phyloP scores from a whole-genome alignment of 2,329 filamentous ascomycete genomes.

The Fusarium humuli region DNA sequence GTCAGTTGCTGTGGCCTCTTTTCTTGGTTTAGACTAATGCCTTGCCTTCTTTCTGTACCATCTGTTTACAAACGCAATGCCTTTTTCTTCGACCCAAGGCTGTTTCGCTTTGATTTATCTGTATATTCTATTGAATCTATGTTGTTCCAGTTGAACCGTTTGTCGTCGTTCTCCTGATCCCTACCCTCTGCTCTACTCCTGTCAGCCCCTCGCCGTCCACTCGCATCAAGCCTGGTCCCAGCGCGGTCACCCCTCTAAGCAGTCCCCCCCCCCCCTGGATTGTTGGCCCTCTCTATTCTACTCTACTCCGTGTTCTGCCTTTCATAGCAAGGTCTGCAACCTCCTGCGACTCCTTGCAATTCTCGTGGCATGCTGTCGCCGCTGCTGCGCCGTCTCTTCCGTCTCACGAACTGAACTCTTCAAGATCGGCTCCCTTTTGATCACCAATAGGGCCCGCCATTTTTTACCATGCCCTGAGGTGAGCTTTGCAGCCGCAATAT shows the following conservation, averaged over 20 bases:
- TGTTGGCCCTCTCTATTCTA: conserved; percentile 23
- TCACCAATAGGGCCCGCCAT: conserved; percentile 48
- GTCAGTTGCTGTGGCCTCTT: conserved; percentile 19
- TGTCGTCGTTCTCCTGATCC: conserved; percentile 16
- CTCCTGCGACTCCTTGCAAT: conserved; percentile 34
- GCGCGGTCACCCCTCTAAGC: conserved; percentile 36
- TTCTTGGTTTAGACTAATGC: not conserved
- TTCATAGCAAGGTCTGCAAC: conserved; percentile 35
- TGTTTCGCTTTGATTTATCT: conserved; percentile 15
- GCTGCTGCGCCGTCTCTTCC: conserved; percentile 26
- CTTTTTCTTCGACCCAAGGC: conserved; percentile 11
- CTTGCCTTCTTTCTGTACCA: conserved; percentile 30
- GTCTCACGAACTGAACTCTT: conserved; percentile 29
- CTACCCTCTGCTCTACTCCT: conserved; percentile 17
- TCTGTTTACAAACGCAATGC: conserved; percentile 22
- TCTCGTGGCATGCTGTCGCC: conserved; percentile 38
- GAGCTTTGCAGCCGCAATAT: conserved; percentile 49
- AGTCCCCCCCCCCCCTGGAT: conserved; percentile 31
- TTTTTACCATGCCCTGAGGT: conserved; percentile 52
- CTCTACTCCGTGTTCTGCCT: conserved; percentile 26
- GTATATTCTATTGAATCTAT: conserved; percentile 10
- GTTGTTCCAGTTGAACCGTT: conserved; percentile 34
- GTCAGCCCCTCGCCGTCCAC: conserved; percentile 41
- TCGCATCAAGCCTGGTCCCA: conserved; percentile 39
- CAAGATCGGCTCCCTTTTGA: conserved; percentile 39